A percentile compares a stretch with the other conserved stretches of the same genome.
Evolutionary conservation across 192 early-diverging fungal genomes (phyloP).

Genomic region (Linnemannia schmuckeri): DNA sequence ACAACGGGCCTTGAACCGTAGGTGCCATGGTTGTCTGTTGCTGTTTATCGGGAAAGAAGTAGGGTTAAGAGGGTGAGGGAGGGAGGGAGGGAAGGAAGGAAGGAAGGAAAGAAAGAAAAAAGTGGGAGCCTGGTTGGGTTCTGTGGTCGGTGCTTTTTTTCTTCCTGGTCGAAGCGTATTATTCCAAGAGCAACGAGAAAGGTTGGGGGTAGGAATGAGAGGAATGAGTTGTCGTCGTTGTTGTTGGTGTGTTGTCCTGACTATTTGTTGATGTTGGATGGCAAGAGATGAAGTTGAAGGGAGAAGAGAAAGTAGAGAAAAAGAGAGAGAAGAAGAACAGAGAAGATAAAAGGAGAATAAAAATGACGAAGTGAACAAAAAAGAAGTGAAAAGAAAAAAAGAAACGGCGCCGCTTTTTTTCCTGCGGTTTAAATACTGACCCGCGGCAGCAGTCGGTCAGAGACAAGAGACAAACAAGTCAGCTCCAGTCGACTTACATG

Average conservation of each 20-base stretch:
- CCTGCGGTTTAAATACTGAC: background rate
- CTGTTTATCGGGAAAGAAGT: background rate
- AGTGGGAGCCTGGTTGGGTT: slow-evolving; percentile 4
- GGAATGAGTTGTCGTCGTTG: background rate
- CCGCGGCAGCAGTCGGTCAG: background rate
- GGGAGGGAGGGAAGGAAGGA: background rate
- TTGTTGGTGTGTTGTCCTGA: background rate
- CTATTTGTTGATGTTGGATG: slow-evolving; percentile 2
- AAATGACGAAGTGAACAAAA: slow-evolving; percentile 5
- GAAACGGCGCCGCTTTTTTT: slow-evolving; percentile 4
- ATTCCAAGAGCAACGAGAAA: background rate
- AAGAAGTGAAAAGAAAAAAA: background rate
- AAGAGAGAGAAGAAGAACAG: background rate
- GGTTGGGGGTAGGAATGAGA: background rate
- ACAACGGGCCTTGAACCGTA: slow-evolving; percentile 52
- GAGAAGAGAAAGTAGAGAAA: background rate
- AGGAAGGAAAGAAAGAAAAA: background rate
- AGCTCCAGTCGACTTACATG: too few relatives aligned
- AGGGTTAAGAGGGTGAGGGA: background rate
- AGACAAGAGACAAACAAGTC: background rate
- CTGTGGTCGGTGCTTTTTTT: slow-evolving; percentile 20
- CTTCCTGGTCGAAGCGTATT: background rate
- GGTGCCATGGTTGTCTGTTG: slow-evolving; percentile 36
- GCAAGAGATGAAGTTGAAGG: background rate
- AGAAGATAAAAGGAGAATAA: background rate